Base-by-base conservation (phyloP, 371 early-diverging fungal species). In the Capniomyces stellatus region DNA sequence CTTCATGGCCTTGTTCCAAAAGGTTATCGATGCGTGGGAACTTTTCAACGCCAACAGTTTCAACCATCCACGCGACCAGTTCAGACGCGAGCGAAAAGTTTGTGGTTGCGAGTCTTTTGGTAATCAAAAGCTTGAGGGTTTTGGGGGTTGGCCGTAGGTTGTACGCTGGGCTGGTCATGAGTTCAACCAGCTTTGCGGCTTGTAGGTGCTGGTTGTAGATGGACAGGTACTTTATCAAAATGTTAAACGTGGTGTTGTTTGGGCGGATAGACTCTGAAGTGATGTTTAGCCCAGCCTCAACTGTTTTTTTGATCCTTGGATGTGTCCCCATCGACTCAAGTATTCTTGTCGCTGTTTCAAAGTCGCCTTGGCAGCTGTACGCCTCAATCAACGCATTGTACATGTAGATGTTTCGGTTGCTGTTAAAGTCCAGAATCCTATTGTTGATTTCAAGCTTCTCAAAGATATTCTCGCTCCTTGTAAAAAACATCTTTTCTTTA, bases 361-460 rank as follows among this genome's bases (percentile, higher is more conserved):
- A 19, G 24, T 48, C 48, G 18, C 30, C 30, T 19, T 48, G 10
- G 25, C 30, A 48, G 30, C 48, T 29, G 24, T 23, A 48, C 15
- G 48, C 48, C 19, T 48, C 48, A 23, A 48, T 48, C 48, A 48
- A 10, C 15, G 48, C 10, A 24, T 48, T 48, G 48, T 48, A 48
- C 21, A 44, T 44, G 27, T 23, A 27, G 12, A 44, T 23, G 27
- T 22, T 23, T 44, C 46, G 21, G 8, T 8, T 12, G 19, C 27
- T 44, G 4, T 44, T 27, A 44, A 8, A n/a, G 10, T 27, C n/a
- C n/a, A n/a, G n/a, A n/a, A n/a, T n/a, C n/a, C n/a, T n/a, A n/a
- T n/a, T n/a, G n/a, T n/a, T n/a, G n/a, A n/a, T n/a, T n/a, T n/a
- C n/a, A n/a, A n/a, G n/a, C n/a, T n/a, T n/a, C n/a, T n/a, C n/a